Conservation (phyloP, 2,329 filamentous ascomycete genomes). For the Clathrospora elynae region DNA sequence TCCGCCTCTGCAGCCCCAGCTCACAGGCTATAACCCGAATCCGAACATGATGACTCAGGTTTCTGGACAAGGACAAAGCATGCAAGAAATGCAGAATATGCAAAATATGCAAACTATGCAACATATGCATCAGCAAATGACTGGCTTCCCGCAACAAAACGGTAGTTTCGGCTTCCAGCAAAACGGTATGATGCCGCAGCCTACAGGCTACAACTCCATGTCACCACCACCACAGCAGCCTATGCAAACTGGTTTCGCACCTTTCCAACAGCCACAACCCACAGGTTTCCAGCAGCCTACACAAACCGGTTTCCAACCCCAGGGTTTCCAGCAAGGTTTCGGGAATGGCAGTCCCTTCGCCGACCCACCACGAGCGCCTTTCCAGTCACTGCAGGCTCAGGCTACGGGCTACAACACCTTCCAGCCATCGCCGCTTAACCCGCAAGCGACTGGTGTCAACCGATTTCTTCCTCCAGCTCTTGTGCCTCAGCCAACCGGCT, state of each 20-base stretch:
- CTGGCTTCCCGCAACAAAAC: conserved; percentile 48
- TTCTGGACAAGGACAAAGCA: conserved; percentile 59
- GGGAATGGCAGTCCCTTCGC: conserved; percentile 57
- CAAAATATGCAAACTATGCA: conserved; percentile 65
- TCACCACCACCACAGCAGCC: conserved; percentile 50
- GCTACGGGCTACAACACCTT: conserved; percentile 49
- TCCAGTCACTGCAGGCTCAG: conserved; percentile 48
- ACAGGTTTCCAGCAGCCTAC: conserved; percentile 48
- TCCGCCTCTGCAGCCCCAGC: conserved; percentile 77
- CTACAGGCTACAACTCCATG: conserved; percentile 44
- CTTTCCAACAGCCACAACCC: conserved; percentile 55
- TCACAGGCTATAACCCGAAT: conserved; percentile 69
- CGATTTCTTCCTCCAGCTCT: conserved; percentile 54
- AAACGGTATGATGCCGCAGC: conserved; percentile 48
- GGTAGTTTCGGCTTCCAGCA: conserved; percentile 42
- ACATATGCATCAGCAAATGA: conserved; percentile 45
- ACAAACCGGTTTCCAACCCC: conserved; percentile 55
- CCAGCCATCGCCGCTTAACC: conserved; percentile 49
- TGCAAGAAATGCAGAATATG: conserved; percentile 61
- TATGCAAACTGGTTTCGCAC: conserved; percentile 47
- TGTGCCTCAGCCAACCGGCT: conserved; percentile 61
- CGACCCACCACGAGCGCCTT: conserved; percentile 57
- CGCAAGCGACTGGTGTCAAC: conserved; percentile 62
- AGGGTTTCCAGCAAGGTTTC: conserved; percentile 54
- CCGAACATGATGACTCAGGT: conserved; percentile 64